Evolutionary conservation across 768 basidiomycete genomes (phyloP), one percentile per base, ranked within the genome.

Genomic region (Boletus subparvulus): DNA sequence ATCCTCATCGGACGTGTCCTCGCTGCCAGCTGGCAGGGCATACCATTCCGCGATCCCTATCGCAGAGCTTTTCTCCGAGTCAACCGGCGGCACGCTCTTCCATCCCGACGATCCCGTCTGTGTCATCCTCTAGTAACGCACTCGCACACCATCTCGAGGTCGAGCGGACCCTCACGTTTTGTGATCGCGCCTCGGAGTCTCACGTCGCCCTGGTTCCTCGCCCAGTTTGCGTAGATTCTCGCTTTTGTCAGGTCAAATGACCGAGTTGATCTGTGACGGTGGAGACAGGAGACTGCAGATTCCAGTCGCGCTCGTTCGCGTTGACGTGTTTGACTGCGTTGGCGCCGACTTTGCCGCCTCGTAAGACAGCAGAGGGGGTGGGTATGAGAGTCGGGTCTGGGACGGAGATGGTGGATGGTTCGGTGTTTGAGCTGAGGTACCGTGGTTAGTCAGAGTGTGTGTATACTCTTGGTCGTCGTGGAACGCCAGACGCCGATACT

Each of bases 1-100:
- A 45, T 61, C 1, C 47, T 65, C 13, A 26, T 66, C 10, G 64
- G 66, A 45, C 60, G 65, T 4, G 52, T 66, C 24, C 54, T 66
- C n/a, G 61, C 65, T 12, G 45, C 54, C 0, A 24, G 16, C 6
- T n/a, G n/a, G n/a, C n/a, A 58, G 58, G 14, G 32, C 37, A 6
- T 37, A 50, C 41, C 60, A 62, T 12, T 54, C 43, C 3, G 64
- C 55, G 3, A 47, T 52, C 30, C 54, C 49, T 14, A 39, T 57
- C 16, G 0, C 5, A 3, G 49, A 47, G 12, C 14, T 10, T 3
- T 47, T 58, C 1, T 41, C 41, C n/a, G n/a, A n/a, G n/a, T n/a
- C n/a, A 1, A 6, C 16, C 1, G 55, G 58, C 0, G n/a, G n/a
- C n/a, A n/a, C n/a, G n/a, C n/a, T n/a, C n/a, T n/a, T 57, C 33